Evolutionary conservation across 148 eudicot species (phyloP), one percentile per base, ranked within the genome.

Genomic region (Bassia scoparia): DNA sequence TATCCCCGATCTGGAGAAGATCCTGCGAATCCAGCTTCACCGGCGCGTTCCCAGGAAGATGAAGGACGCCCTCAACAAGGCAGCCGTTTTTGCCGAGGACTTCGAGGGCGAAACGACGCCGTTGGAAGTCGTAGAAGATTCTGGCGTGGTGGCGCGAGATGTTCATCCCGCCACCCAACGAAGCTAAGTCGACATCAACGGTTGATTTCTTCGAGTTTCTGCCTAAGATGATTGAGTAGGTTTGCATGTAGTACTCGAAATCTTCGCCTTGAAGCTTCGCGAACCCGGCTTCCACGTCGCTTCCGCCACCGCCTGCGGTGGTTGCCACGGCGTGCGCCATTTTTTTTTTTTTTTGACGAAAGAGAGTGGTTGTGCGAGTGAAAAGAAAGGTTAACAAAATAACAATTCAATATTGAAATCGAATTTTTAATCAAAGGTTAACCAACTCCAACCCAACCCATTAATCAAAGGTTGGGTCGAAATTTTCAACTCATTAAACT

Each of bases 191-290:
- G 63, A 95, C 97, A 60, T 95, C 98, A 15, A 95, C 98, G 23
- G 93, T 75, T 15, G 97, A 95, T 78, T 89, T 95, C 77, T 89
- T 91, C 37, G 88, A 84, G 82, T 89, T 91, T 3, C 98, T 87
- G 64, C 98, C 98, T 24, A 91, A 83, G 17, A 95, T 72, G 23
- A 95, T 95, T 24, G 98, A 90, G 87, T 90, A 93, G 16, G 94
- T 93, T 75, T 93, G 98, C 98, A 90, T 93, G 84, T 87, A 94
- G 77, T 91, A 95, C 87, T 95, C 98, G 84, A 95, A 95, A 63
- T 95, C 98, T 58, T 91, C 97, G 38, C 98, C 97, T 62, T 94
- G 98, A 1, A 94, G 93, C 77, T 91, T 91, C 58, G 98, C 97
- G 79, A 91, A 95, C 0, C 97, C 97, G 0, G 98, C 98, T 53